Evolutionary conservation across 352 stramenopile species (phyloP).

Genomic region (Pilasporangium apinafurcum): DNA sequence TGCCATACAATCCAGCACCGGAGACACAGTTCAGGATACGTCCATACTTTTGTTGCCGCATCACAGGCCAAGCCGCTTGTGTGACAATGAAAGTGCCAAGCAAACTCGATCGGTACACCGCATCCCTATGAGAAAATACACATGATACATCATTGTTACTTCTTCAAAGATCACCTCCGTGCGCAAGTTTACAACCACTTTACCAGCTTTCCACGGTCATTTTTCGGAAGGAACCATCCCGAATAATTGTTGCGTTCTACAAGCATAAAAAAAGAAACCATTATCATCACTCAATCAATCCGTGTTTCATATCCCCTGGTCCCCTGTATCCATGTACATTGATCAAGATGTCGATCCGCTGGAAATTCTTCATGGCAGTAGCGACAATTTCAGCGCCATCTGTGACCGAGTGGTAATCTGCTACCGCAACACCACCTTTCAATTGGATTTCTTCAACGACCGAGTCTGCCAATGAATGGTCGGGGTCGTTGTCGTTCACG

Average conservation of each 20-base stretch:
- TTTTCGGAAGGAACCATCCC: conserved; percentile 68
- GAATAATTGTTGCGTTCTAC: conserved; percentile 65
- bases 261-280: conserved; percentile 3
- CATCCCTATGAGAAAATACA: conserved; percentile 24
- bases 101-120: conserved; percentile 51
- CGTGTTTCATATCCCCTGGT: not conserved
- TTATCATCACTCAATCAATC: conserved; percentile 1
- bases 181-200: not conserved
- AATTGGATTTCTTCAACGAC: conserved; percentile 33
- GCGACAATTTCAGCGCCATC: conserved; percentile 39
- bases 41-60: conserved; percentile 66
- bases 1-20: conserved; percentile 58
- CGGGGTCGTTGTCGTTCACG: conserved; percentile 63
- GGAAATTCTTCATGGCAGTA: conserved; percentile 33
- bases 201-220: conserved; percentile 62
- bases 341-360: conserved; percentile 67
- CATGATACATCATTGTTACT: conserved; percentile 4
- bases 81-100: conserved; percentile 58
- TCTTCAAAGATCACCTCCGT: not conserved
- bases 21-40: conserved; percentile 71
- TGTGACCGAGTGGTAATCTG: conserved; percentile 41
- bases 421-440: conserved; percentile 32
- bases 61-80: conserved; percentile 59
- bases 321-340: conserved; percentile 29
- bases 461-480: conserved; percentile 30